Base-by-base conservation (phyloP, 2,329 filamentous ascomycete genomes). In the Aspergillus chevalieri region DNA sequence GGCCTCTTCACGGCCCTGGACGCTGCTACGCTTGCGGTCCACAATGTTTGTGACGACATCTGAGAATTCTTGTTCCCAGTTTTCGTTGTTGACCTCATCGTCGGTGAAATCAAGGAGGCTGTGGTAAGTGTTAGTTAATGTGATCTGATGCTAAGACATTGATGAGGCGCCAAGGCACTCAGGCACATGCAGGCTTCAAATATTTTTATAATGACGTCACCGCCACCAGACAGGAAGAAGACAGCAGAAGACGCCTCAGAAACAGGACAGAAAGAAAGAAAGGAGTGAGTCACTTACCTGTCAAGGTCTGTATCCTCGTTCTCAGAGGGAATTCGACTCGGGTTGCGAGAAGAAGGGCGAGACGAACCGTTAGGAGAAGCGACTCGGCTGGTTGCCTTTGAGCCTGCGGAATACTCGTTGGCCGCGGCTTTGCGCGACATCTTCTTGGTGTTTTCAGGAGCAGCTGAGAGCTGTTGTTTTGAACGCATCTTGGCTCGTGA, bases 1-100 rank as follows among this genome's bases (percentile, higher is more conserved):
- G 26, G 78, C 79, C 38, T 81, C 75, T 60, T 89, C 85, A 47
- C 89, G 82, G 19, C 83, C 82, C 54, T 87, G 81, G 21, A 78
- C 80, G 56, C 84, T 89, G 68, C 85, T 89, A 56, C 85, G 83
- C 76, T 94, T 95, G 60, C 87, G 84, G 58, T 87, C 82, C 48
- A 85, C 76, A 24, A 95, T 80, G 57, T 87, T 83, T 44, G 85
- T 77, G 54, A 94, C 83, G 50, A 84, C 80, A 53, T 84, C 79
- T 24, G 78, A 74, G 30, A 91, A 71, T 49, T 81, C 78, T 14
- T 80, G 71, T 43, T 82, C 78, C 79, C 86, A 87, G 17, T 74
- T 73, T 22, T 78, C 77, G 44, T 76, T 70, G 10, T 77, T 73
- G 7, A 79, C 77, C 47, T 82, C 79, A n/a, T 76, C 75, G 41